Conservation (phyloP, 192 early-diverging fungal genomes). For the Coemansia sp. region DNA sequence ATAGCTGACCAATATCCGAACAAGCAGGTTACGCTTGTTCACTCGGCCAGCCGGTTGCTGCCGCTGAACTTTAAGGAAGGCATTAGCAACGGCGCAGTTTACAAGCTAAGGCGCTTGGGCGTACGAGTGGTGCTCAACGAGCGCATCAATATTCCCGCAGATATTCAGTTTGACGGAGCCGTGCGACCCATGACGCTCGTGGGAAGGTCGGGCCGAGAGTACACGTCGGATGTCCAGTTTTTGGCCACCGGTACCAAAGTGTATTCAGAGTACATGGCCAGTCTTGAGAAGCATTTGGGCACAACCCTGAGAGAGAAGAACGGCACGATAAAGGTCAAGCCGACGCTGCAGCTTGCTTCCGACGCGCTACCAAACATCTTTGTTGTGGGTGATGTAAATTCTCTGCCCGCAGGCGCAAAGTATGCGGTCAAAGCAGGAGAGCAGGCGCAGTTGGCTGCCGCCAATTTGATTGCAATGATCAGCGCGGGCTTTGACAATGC, state of each 20-base stretch:
- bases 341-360: constrained; percentile 53
- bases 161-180: constrained; percentile 32
- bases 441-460: constrained; percentile 22
- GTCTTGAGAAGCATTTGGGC: constrained; percentile 31
- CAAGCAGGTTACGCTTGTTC: constrained; percentile 56
- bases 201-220: constrained; percentile 44
- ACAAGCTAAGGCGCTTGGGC: constrained; percentile 50
- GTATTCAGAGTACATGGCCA: constrained; percentile 52
- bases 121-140: constrained; percentile 58
- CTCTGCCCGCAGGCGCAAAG: constrained; percentile 36
- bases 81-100: constrained; percentile 38
- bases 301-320: constrained; percentile 26
- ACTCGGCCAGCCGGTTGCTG: constrained; percentile 44
- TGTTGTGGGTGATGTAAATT: constrained; percentile 57
- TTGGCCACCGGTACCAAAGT: constrained; percentile 47
- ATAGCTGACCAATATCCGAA: constrained; percentile 52
- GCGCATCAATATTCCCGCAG: constrained; percentile 39
- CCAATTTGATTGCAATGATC: constrained; percentile 34
- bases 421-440: constrained; percentile 26
- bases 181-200: constrained; percentile 40
- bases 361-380: constrained; percentile 48
- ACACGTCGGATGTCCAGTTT: constrained; percentile 63
- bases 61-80: constrained; percentile 50
- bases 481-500: constrained; percentile 11
- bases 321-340: constrained; percentile 48